These are phyloP conservation scores for Pistacia atlantica DNA, from an alignment of 345 rosid genomes.

Conservation along the genomic window DNA sequence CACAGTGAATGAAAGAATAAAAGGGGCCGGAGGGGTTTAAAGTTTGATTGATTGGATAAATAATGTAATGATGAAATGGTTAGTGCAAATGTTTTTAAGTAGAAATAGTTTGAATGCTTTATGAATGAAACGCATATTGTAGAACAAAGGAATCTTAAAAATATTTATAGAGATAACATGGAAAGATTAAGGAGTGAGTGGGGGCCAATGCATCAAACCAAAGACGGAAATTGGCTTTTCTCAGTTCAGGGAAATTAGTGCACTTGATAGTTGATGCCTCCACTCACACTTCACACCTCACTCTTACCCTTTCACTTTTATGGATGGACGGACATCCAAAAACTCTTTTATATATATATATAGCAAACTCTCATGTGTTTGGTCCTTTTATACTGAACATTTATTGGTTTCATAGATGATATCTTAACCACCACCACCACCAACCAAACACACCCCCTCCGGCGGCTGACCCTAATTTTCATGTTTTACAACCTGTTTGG, in stretches of 20 bases:
- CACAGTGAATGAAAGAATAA: too few relatives aligned
- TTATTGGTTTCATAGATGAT: too few relatives aligned
- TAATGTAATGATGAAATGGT: slow-evolving; percentile 27
- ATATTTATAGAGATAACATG: neutral
- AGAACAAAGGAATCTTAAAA: slow-evolving; percentile 23
- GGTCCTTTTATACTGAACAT: too few relatives aligned
- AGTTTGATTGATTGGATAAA: neutral
- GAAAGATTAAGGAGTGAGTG: neutral
- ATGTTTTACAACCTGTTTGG: too few relatives aligned
- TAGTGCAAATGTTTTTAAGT: slow-evolving; percentile 15
- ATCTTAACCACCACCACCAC: too few relatives aligned
- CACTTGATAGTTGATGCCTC: slow-evolving; percentile 22
- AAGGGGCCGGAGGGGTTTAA: too few relatives aligned
- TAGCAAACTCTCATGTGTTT: too few relatives aligned
- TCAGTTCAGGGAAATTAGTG: slow-evolving; percentile 2
- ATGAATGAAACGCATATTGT: neutral
- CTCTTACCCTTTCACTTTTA: neutral
- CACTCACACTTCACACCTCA: neutral
- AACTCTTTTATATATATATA: neutral
- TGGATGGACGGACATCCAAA: neutral
- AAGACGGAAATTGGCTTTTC: slow-evolving; percentile 34
- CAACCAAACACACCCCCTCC: too few relatives aligned
- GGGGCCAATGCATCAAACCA: slow-evolving; percentile 26
- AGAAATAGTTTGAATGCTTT: slow-evolving; percentile 6
- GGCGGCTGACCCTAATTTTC: too few relatives aligned